These are phyloP conservation scores for Funneliformis caledonium DNA, from an alignment of 371 early-diverging fungal genomes.

Conservation along the genomic window DNA sequence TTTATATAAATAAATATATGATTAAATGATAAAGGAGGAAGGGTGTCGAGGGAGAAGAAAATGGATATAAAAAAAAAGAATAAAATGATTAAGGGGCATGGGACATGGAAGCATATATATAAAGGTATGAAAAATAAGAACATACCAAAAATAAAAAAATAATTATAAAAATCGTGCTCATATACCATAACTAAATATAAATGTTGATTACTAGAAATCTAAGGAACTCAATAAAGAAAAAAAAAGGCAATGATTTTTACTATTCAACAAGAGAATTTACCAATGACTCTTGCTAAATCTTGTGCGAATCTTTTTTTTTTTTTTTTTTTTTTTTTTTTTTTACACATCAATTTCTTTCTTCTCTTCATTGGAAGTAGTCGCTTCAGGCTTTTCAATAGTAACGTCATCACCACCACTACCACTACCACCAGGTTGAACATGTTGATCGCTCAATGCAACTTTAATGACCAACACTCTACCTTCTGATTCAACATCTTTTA, in stretches of 20 bases:
- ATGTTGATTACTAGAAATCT: slow-evolving; percentile 15
- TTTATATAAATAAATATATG: background rate
- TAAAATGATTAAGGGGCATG: background rate
- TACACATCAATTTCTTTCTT: background rate
- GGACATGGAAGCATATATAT: slow-evolving; percentile 17
- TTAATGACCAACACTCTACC: slow-evolving; percentile 75
- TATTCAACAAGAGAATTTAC: background rate
- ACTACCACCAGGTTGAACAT: slow-evolving; percentile 9
- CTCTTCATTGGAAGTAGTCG: background rate
- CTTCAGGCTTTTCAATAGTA: background rate
- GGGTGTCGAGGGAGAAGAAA: slow-evolving; percentile 1
- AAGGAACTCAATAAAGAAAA: background rate
- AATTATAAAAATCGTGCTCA: background rate
- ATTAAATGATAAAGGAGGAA: background rate
- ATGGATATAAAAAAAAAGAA: background rate
- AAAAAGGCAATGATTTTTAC: background rate
- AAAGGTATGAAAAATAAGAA: background rate
- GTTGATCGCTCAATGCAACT: slow-evolving; percentile 68
- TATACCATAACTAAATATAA: slow-evolving; percentile 18
- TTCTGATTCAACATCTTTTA: slow-evolving; percentile 65
- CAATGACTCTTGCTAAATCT: background rate
- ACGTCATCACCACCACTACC: slow-evolving; percentile 6
- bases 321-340: background rate
- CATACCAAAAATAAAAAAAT: slow-evolving; percentile 9
- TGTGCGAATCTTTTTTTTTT: background rate